Conservation (phyloP, 2,329 filamentous ascomycete species). For the Ascomycota sp. region DNA sequence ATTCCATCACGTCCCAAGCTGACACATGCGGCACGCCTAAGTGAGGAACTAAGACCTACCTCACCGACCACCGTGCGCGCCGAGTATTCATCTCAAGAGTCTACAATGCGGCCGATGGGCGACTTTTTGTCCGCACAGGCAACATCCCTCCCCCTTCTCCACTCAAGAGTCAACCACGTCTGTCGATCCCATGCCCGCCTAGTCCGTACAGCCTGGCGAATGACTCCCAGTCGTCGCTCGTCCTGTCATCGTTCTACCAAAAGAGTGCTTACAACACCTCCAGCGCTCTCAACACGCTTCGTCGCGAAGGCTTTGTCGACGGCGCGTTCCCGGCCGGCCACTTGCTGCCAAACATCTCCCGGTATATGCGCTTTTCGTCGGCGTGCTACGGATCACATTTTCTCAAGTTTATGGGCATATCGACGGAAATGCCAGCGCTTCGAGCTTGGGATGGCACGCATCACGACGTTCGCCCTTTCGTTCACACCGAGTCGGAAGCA, state of each 20-base stretch:
- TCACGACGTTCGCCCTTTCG: constrained; percentile 41
- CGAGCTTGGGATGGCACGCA: constrained; percentile 28
- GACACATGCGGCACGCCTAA: constrained; percentile 32
- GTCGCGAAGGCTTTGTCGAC: constrained; percentile 31
- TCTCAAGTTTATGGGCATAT: constrained; percentile 40
- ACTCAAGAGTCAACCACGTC: constrained; percentile 7
- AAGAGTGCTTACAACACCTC: constrained; percentile 26
- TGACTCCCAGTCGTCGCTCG: constrained; percentile 32
- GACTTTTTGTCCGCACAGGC: constrained; percentile 3
- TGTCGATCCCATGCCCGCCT: constrained; percentile 15
- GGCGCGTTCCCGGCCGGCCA: constrained; percentile 39
- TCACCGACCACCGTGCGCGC: constrained; percentile 18
- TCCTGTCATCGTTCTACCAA: constrained; percentile 26
- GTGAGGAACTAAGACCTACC: constrained; percentile 20
- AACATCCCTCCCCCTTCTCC: constrained; percentile 6
- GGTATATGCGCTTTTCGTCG: constrained; percentile 47
- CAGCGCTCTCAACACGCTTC: constrained; percentile 26
- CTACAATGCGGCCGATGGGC: constrained; percentile 4
- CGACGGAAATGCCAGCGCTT: constrained; percentile 24
- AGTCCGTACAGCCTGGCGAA: constrained; percentile 42
- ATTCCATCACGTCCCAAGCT: constrained; percentile 34
- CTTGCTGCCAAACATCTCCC: constrained; percentile 38
- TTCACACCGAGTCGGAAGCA: constrained; percentile 37
- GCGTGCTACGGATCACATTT: constrained; percentile 46
- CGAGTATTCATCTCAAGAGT: constrained; percentile 8